Conservation (phyloP, 768 basidiomycete genomes). For the Naganishia friedmannii region DNA sequence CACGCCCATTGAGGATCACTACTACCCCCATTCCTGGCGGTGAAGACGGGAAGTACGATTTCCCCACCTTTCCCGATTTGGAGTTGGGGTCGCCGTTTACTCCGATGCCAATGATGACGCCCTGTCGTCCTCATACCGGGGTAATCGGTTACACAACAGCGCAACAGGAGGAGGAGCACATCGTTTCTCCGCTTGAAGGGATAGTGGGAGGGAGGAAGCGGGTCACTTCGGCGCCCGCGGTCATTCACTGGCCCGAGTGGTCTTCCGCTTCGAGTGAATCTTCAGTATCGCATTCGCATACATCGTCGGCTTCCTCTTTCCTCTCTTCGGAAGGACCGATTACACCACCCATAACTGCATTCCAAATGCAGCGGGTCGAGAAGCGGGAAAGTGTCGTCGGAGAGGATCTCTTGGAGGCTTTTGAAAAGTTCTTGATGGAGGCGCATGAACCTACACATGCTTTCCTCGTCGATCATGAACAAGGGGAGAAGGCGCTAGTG, state of each 20-base stretch:
- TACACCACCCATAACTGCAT: background rate
- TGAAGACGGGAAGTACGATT: background rate
- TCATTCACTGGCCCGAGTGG: background rate
- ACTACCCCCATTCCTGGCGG: background rate
- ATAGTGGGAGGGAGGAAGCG: background rate
- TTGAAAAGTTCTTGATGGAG: background rate
- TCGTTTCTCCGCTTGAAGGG: background rate
- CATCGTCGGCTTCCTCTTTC: background rate
- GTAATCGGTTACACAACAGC: background rate
- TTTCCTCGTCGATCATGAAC: background rate
- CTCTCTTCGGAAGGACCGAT: background rate
- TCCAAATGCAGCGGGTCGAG: background rate
- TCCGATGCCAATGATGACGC: background rate
- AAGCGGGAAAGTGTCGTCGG: background rate
- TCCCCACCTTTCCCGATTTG: background rate
- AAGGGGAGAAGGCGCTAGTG: background rate
- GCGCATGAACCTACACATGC: background rate
- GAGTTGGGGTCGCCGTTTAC: background rate
- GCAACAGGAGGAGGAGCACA: background rate
- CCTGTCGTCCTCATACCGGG: background rate
- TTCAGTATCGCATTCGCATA: background rate
- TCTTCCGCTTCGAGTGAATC: background rate
- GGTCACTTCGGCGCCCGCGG: background rate
- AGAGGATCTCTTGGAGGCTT: background rate
- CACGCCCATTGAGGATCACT: background rate